Evolutionary conservation across 306 rosid genomes (phyloP).

Genomic region (Prunus campanulata): DNA sequence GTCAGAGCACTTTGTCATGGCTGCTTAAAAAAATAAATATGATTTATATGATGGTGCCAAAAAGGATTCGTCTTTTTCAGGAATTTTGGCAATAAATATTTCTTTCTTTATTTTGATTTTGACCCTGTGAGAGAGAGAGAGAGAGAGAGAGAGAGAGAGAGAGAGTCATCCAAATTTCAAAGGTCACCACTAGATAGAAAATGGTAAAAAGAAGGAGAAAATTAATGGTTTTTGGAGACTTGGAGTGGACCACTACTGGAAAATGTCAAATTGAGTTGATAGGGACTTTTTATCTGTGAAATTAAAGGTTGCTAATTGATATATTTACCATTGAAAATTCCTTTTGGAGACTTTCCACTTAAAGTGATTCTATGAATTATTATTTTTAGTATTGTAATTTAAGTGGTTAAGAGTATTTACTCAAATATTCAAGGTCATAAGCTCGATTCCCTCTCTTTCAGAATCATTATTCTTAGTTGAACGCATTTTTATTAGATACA

Average conservation of each 20-base stretch:
- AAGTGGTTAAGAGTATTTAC: no score
- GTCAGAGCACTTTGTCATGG: background rate
- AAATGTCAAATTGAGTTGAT: background rate
- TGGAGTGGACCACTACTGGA: constrained; percentile 8
- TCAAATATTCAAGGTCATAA: no score
- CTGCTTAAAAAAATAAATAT: background rate
- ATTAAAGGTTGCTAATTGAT: background rate
- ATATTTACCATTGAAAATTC: no score
- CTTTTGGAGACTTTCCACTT: background rate
- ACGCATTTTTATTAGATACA: no score
- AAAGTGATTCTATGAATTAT: background rate
- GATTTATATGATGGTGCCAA: background rate
- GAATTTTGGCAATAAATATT: background rate
- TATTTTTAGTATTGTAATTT: no score
- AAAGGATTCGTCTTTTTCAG: constrained; percentile 2
- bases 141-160: no score
- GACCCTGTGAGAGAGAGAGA: background rate
- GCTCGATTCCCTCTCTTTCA: no score
- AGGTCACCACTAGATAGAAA: background rate
- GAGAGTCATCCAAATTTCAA: no score
- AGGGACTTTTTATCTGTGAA: background rate
- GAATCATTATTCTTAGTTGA: no score
- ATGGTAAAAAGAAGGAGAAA: background rate
- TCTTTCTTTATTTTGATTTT: background rate
- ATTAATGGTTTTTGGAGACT: background rate